phyloP scores from a whole-genome alignment of 2,329 filamentous ascomycete species.

The Bimuria novae-zelandiae region DNA sequence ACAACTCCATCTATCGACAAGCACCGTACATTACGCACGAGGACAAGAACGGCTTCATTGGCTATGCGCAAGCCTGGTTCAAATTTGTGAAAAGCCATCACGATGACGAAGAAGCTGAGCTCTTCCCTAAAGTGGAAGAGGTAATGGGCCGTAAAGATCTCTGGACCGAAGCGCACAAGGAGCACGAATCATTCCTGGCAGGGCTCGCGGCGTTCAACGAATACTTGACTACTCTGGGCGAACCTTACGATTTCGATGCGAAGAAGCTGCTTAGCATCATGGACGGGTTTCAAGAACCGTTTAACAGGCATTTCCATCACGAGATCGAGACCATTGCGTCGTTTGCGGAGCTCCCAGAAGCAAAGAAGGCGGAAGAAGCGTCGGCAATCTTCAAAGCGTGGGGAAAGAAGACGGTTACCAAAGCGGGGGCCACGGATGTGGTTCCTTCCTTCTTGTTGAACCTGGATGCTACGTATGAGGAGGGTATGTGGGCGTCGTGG shows the following conservation, averaged over 20 bases:
- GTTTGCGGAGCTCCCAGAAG: constrained; percentile 54
- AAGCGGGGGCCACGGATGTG: constrained; percentile 63
- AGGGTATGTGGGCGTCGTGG: constrained; percentile 65
- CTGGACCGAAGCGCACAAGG: constrained; percentile 38
- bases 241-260: constrained; percentile 29
- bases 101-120: constrained; percentile 42
- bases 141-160: constrained; percentile 32
- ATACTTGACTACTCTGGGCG: constrained; percentile 29
- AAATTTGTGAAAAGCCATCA: constrained; percentile 43
- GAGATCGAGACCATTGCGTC: constrained; percentile 41
- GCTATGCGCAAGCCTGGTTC: constrained; percentile 42
- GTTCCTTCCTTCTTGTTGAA: constrained; percentile 70
- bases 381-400: constrained; percentile 61
- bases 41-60: constrained; percentile 43
- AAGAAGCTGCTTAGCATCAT: constrained; percentile 32
- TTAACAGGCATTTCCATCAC: constrained; percentile 39
- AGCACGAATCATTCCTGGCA: constrained; percentile 40
- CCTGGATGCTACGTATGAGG: constrained; percentile 63
- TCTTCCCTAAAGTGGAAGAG: constrained; percentile 43
- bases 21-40: constrained; percentile 34
- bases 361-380: constrained; percentile 55
- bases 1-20: constrained; percentile 49
- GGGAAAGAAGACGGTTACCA: constrained; percentile 67
- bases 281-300: constrained; percentile 31
- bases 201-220: constrained; percentile 30